Evolutionary conservation across 1,284 basidiomycete genomes (phyloP).

Genomic region (Xerocomus minutiporus): DNA sequence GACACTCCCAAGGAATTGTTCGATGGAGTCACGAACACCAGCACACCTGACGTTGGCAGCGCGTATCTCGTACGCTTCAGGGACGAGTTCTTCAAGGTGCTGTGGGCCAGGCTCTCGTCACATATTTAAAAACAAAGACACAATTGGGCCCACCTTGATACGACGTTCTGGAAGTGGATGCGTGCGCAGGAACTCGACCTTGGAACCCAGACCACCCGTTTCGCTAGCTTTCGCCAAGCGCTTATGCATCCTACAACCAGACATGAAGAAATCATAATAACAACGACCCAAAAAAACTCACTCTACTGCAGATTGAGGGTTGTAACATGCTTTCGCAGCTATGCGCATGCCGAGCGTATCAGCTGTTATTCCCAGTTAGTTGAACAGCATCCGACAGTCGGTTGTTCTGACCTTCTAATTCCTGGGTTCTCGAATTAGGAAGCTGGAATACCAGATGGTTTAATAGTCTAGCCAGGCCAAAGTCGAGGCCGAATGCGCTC

Average conservation of each 20-base stretch:
- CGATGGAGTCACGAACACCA: slow-evolving; percentile 28
- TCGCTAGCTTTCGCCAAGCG: slow-evolving; percentile 56
- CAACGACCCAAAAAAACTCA: slow-evolving; percentile 33
- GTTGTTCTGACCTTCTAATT: slow-evolving; percentile 67
- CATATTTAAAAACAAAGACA: background rate
- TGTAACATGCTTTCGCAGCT: slow-evolving; percentile 76
- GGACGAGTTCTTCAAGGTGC: slow-evolving; percentile 53
- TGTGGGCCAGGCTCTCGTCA: slow-evolving; percentile 22
- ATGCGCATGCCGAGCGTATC: slow-evolving; percentile 74
- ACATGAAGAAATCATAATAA: slow-evolving; percentile 2
- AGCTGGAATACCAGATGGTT: slow-evolving; percentile 64
- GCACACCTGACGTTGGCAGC: slow-evolving; percentile 46
- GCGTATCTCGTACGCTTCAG: slow-evolving; percentile 52
- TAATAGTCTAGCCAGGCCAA: slow-evolving; percentile 40
- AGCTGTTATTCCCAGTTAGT: slow-evolving; percentile 40
- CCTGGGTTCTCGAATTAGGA: slow-evolving; percentile 80
- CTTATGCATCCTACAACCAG: slow-evolving; percentile 55
- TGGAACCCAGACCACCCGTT: slow-evolving; percentile 23
- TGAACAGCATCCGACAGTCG: background rate
- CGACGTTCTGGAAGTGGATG: slow-evolving; percentile 72
- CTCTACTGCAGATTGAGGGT: slow-evolving; percentile 72
- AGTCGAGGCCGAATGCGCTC: slow-evolving; percentile 52
- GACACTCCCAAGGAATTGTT: slow-evolving; percentile 20
- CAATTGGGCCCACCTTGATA: slow-evolving; percentile 50
- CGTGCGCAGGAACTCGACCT: slow-evolving; percentile 59